Conservation (phyloP, 2,329 filamentous ascomycete genomes). For the Colletotrichum euphorbiae region DNA sequence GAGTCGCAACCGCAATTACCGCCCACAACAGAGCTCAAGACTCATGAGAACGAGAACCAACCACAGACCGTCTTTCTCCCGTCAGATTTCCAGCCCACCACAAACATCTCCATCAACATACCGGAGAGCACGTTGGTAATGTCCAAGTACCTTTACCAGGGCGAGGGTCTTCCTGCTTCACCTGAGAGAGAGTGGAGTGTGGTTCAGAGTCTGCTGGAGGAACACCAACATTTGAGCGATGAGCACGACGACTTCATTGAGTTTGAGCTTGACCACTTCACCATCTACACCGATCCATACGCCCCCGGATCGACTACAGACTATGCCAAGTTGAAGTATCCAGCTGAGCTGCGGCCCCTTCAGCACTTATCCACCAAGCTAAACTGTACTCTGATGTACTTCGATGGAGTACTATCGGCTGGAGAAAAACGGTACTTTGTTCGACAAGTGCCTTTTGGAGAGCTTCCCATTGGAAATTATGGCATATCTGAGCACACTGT, state of each 20-base stretch:
- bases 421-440: slow-evolving; percentile 62
- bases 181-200: slow-evolving; percentile 47
- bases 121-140: slow-evolving; percentile 26
- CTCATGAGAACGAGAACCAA: not conserved
- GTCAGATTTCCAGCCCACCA: not conserved
- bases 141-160: slow-evolving; percentile 40
- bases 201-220: slow-evolving; percentile 46
- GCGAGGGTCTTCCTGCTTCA: slow-evolving; percentile 43
- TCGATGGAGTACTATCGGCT: slow-evolving; percentile 70
- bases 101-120: slow-evolving; percentile 15
- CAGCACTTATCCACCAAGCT: slow-evolving; percentile 59
- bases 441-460: slow-evolving; percentile 64
- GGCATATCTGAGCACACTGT: slow-evolving; percentile 60
- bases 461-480: slow-evolving; percentile 76
- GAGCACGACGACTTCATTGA: slow-evolving; percentile 53
- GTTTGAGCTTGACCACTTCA: slow-evolving; percentile 68
- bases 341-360: slow-evolving; percentile 65
- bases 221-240: slow-evolving; percentile 38
- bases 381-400: slow-evolving; percentile 57
- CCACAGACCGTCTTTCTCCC: slow-evolving; percentile 2
- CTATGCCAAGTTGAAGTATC: slow-evolving; percentile 25
- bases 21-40: not conserved
- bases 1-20: not conserved
- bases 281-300: slow-evolving; percentile 61
- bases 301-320: slow-evolving; percentile 41